Conservation (phyloP, 495 filamentous ascomycete species). For the Aspergillus diversus region DNA sequence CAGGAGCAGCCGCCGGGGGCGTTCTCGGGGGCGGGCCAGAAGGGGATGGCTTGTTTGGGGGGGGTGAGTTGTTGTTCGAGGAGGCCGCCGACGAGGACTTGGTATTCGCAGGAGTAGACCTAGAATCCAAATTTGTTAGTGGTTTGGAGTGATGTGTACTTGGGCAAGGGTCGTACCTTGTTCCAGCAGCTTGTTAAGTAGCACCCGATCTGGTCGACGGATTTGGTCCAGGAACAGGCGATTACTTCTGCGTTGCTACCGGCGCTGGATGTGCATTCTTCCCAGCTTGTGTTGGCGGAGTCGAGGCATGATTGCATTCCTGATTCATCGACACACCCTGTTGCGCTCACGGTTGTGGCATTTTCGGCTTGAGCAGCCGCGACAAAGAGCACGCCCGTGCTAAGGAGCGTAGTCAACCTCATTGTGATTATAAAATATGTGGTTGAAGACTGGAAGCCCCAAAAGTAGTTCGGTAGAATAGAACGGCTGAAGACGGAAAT, state of each 20-base stretch:
- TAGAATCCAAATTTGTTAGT: neutral
- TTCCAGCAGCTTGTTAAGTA: slow-evolving; percentile 6
- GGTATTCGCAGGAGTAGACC: slow-evolving; percentile 11
- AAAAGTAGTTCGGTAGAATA: no score
- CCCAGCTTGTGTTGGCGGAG: slow-evolving; percentile 5
- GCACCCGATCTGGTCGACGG: slow-evolving; percentile 4
- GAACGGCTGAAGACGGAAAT: no score
- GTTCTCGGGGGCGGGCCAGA: slow-evolving; percentile 1
- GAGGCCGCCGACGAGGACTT: slow-evolving; percentile 8
- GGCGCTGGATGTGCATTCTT: neutral
- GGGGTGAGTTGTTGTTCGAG: slow-evolving; percentile 3
- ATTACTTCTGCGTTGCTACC: slow-evolving; percentile 1
- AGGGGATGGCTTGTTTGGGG: neutral
- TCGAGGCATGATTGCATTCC: slow-evolving; percentile 7
- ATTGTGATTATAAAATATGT: no score
- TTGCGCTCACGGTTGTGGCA: neutral
- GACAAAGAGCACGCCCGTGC: neutral
- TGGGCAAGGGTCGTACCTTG: neutral
- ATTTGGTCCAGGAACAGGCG: slow-evolving; percentile 4
- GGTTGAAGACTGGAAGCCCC: no score
- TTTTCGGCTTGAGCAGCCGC: neutral
- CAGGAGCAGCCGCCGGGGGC: slow-evolving; percentile 2
- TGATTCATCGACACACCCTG: slow-evolving; percentile 1
- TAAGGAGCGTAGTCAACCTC: neutral
- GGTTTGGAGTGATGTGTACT: neutral